These are phyloP conservation scores for Biscogniauxia sp. DNA, from an alignment of 2,329 filamentous ascomycete genomes.

Conservation along the genomic window DNA sequence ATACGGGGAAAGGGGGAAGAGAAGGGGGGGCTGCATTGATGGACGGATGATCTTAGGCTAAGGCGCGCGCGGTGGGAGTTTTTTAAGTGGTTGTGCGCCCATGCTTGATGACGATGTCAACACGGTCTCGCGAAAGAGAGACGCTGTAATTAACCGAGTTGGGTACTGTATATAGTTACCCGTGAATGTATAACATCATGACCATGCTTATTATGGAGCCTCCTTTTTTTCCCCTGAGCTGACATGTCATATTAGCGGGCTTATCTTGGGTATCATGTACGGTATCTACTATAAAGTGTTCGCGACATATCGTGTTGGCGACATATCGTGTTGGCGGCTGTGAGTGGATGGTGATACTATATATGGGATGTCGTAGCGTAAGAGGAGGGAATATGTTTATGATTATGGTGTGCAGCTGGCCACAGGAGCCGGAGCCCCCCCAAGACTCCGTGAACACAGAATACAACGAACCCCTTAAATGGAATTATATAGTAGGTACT, in stretches of 20 bases:
- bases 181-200: conserved; percentile 16
- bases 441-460: neutral
- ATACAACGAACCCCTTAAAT: neutral
- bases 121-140: conserved; percentile 8
- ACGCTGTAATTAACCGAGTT: conserved; percentile 15
- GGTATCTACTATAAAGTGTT: too few species aligned
- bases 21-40: neutral
- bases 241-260: too few species aligned
- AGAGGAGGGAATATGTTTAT: too few species aligned
- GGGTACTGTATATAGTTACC: conserved; percentile 19
- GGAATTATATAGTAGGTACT: neutral
- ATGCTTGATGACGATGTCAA: neutral
- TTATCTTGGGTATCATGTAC: too few species aligned
- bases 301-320: too few species aligned
- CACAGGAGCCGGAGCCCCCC: too few species aligned
- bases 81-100: conserved; percentile 5
- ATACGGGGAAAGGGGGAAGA: conserved; percentile 9
- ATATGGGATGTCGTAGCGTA: too few species aligned
- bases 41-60: conserved; percentile 3
- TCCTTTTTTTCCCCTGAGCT: too few species aligned
- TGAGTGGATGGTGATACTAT: too few species aligned
- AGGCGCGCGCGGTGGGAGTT: conserved; percentile 2
- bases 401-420: too few species aligned
- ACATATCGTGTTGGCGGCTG: too few species aligned
- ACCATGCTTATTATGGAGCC: neutral